Evolutionary conservation across 352 stramenopile species (phyloP), one percentile per base, ranked within the genome.

Genomic region (Pythium rishiriense): DNA sequence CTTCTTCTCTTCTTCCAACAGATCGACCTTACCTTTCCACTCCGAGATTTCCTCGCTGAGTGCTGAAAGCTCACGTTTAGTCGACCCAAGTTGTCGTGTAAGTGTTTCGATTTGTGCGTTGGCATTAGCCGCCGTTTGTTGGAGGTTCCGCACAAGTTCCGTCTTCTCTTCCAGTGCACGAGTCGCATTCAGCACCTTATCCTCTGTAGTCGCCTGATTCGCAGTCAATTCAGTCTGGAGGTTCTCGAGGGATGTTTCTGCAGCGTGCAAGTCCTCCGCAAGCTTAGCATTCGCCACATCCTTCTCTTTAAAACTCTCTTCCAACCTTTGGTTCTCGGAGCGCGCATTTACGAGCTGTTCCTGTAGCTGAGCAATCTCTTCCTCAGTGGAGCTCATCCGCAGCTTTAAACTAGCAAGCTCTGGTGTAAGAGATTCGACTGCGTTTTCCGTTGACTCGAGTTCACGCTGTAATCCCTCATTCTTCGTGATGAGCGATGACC

Each of bases 131-230:
- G 53, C 19, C 29, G 24, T 37, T 42, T 49, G 17, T n/a, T 62
- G 54, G 15, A 62, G 42, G 41, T 28, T 62, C 10, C 45, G 5
- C 2, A 62, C 28, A 10, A 62, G 41, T 22, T 62, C 37, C 9
- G 15, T 37, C 22, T 62, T 62, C 28, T 53, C 54, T 51, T 62
- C 54, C 3, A 62, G 26, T n/a, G 19, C 43, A 21, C 42, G 51
- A 47, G 9, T 22, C n/a, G 10, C 29, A 35, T 1, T 47, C n/a
- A n/a, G 21, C 19, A 47, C 4, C 15, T 58, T 33, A 3, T 12
- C 21, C 35, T 58, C 21, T 15, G 6, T 14, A 24, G 51, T 42
- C 31, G 33, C 29, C 14, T 48, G 31, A 31, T 19, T 26, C 11
- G 29, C 21, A 10, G 25, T 28, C 53, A 60, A 8, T 25, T 60